Percentiles rank a stretch among this genome's conserved stretches.
Conservation (phyloP, 345 rosid genomes). For the Sonneratia caseolaris region DNA sequence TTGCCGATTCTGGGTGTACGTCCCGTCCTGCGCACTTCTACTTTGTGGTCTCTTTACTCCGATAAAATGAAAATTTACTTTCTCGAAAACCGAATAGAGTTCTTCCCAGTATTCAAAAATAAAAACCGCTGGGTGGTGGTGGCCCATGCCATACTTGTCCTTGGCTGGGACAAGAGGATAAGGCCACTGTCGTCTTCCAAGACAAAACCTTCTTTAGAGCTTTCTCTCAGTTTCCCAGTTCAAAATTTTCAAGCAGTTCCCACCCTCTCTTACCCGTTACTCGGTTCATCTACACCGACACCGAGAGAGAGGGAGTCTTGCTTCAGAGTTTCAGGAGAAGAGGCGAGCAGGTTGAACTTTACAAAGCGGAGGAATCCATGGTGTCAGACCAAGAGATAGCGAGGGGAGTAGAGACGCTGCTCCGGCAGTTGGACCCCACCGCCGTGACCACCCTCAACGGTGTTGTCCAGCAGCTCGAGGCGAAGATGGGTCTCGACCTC, state of each 20-base stretch:
- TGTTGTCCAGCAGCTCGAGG: slow-evolving; percentile 21
- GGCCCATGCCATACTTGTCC: background rate
- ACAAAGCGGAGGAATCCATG: background rate
- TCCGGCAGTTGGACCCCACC: slow-evolving; percentile 11
- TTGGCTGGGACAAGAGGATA: background rate
- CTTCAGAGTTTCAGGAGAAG: background rate
- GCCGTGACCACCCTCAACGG: slow-evolving; percentile 14
- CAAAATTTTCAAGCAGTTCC: background rate
- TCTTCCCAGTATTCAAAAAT: background rate
- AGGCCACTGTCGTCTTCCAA: background rate
- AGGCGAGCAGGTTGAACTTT: background rate
- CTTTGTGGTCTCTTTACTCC: no score
- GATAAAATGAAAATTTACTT: background rate
- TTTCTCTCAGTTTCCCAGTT: background rate
- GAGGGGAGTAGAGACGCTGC: slow-evolving; percentile 18
- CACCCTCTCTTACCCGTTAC: background rate
- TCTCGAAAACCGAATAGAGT: background rate
- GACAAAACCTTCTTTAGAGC: background rate
- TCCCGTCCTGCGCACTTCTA: no score
- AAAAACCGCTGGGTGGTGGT: background rate
- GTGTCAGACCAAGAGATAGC: slow-evolving; percentile 25
- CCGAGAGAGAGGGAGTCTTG: slow-evolving; percentile 11
- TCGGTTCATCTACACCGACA: slow-evolving; percentile 4
- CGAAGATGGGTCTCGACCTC: slow-evolving; percentile 26
- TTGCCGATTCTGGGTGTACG: no score